Evolutionary conservation across 2,329 filamentous ascomycete species (phyloP).

Genomic region (Lachnellula cervina): DNA sequence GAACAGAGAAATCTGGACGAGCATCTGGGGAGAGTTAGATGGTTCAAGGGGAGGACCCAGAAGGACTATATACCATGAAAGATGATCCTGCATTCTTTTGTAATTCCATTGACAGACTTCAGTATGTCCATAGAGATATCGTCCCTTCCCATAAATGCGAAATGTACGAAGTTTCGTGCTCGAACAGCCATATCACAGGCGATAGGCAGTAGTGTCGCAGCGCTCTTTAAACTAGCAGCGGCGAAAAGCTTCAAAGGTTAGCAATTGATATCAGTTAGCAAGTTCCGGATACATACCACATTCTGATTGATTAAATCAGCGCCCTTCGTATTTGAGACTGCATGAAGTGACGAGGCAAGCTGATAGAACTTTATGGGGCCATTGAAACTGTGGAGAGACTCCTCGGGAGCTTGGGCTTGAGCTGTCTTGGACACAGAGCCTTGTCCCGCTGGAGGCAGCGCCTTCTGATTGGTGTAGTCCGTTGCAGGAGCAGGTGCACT

Average conservation of each 20-base stretch:
- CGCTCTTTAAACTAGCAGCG: conserved; percentile 68
- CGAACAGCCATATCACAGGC: conserved; percentile 79
- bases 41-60: not conserved
- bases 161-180: conserved; percentile 71
- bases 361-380: conserved; percentile 66
- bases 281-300: conserved; percentile 47
- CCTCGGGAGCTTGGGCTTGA: conserved; percentile 19
- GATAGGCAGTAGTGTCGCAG: conserved; percentile 68
- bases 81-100: conserved; percentile 60
- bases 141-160: conserved; percentile 71
- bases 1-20: conserved; percentile 65
- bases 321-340: conserved; percentile 50
- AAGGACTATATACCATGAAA: conserved; percentile 42
- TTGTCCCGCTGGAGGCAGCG: conserved; percentile 4
- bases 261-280: not conserved
- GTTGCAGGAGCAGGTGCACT: not conserved
- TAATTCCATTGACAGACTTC: conserved; percentile 73
- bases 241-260: conserved; percentile 55
- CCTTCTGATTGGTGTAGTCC: conserved; percentile 1
- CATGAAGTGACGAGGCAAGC: conserved; percentile 59
- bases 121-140: conserved; percentile 66
- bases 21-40: conserved; percentile 52
- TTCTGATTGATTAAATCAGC: conserved; percentile 55
- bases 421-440: conserved; percentile 2
- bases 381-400: conserved; percentile 50